Evolutionary conservation across 2,329 filamentous ascomycete genomes (phyloP), one percentile per base, ranked within the genome.

Genomic region (Ophiostoma tasmaniense): DNA sequence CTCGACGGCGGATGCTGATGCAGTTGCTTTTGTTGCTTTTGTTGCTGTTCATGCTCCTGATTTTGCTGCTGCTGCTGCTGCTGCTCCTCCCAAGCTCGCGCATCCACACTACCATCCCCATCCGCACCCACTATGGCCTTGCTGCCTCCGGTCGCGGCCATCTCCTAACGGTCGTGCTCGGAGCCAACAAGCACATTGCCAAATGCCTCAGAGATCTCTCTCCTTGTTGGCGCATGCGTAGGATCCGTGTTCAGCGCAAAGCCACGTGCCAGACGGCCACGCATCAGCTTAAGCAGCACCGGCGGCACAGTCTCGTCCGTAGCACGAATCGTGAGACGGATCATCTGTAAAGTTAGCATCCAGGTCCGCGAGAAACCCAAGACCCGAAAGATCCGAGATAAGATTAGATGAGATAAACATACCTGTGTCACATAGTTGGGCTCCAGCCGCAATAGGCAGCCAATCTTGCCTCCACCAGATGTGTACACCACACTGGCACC

Each of bases 391-490:
- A 45, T 45, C 7, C 8, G 42, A 55, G 7, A 25, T 3, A 55
- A 25, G 22, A 55, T 55, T 25, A 55, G n/a, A 25, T 22, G 22
- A 55, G 50, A 55, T 22, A 55, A 61, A 17, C 55, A 17, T 33
- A 62, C 55, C 55, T 64, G 8, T 71, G 90, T 94, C 73, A 87
- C 85, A 76, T 93, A 94, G 80, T 99, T 99, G 71, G 95, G 95
- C 83, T 99, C 95, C 80, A 99, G 80, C 76, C 95, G 86, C 83
- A 99, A 81, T 76, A 99, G 81, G 81, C 95, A 98, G 39, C 95
- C 95, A 80, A 93, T 96, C 81, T 98, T 98, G 71, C 95, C 93
- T 13, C 87, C 89, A 73, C 91, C 88, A 67, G 85, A 89, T 67
- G 89, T 96, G 81, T 92, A 94, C 79, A 91, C 80, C 75, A 93